phyloP scores from a whole-genome alignment of 805 yeast genomes.

The Saccharomycopsis selenospora region DNA sequence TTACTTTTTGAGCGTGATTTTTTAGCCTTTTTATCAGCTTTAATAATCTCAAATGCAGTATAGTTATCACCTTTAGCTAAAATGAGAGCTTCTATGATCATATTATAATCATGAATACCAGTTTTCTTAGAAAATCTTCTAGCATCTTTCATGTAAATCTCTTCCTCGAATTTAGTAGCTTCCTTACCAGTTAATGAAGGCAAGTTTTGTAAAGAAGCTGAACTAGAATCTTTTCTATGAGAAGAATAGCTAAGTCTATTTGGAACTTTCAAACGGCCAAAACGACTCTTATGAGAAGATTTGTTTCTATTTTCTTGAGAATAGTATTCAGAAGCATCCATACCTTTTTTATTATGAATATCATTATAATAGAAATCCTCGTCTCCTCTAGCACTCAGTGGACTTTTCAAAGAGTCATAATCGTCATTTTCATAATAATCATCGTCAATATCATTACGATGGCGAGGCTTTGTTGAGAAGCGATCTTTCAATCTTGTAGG shows the following conservation, averaged over 20 bases:
- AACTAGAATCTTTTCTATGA: constrained; percentile 11
- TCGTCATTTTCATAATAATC: constrained; percentile 5
- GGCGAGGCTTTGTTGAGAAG: neutral
- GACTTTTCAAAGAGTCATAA: constrained; percentile 12
- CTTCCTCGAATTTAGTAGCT: constrained; percentile 46
- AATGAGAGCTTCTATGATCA: constrained; percentile 55
- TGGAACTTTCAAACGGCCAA: constrained; percentile 10
- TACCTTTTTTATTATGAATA: constrained; percentile 5
- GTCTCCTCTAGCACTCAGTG: neutral
- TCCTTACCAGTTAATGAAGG: constrained; percentile 44
- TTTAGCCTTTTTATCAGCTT: constrained; percentile 31
- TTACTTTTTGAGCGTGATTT: too few species aligned
- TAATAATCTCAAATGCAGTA: constrained; percentile 51
- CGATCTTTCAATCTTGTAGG: neutral
- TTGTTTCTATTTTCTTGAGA: constrained; percentile 10
- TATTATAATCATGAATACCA: constrained; percentile 53
- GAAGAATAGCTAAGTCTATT: constrained; percentile 3
- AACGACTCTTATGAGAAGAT: constrained; percentile 7
- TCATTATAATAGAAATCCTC: constrained; percentile 12
- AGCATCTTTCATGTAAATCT: constrained; percentile 44
- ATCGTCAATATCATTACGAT: constrained; percentile 9
- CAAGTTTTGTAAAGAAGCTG: constrained; percentile 19
- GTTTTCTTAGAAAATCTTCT: constrained; percentile 39
- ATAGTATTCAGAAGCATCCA: constrained; percentile 15
- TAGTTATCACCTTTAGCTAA: constrained; percentile 53